Evolutionary conservation across 2,329 filamentous ascomycete genomes (phyloP), one percentile per base, ranked within the genome.

Genomic region (Conoideocrella luteorostrata): DNA sequence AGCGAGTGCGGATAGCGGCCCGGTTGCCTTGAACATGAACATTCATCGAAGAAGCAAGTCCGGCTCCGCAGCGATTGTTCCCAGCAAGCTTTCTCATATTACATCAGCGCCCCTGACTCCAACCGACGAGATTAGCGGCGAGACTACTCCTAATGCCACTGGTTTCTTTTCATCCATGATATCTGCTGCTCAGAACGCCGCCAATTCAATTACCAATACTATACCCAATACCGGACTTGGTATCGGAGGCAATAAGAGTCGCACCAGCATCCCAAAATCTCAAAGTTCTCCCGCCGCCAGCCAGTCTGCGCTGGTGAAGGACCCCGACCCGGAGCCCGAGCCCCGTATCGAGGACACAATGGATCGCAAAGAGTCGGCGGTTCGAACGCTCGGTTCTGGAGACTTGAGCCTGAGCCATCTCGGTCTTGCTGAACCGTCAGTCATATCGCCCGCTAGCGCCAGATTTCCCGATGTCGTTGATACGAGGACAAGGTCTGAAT

Each of bases 161-260:
- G 83, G 89, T 1, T 97, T 98, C 69, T 97, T 98, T 66, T 95
- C 88, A 4, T 90, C 87, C 21, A 86, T 98, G 59, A 80, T 98
- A 51, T 91, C 88, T 32, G 91, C 85, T 36, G 93, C 93, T 15
- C 91, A 97, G 64, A 96, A 85, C 74, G 91, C 91, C 34, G 89
- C 90, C 12, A 88, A 71, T 51, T 82, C 79, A 15, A 63, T 90
- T 4, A 88, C 77, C 53, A 87, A 77, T 50, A 88, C 82, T 38
- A 83, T 96, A 37, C 78, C 80, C 39, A 90, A 81, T 59, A 77
- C 74, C 4, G 71, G 72, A 23, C 71, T 79, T 41, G 66, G 71
- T 7, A 75, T 77, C n/a, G 68, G 68, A n/a, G 60, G 54, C 26
- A 67, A 64, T 44, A 65, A 61, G 60, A 65, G 43, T 57, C 61